phyloP scores from a whole-genome alignment of 164 flowering plant species.

The Pachysandra terminalis region DNA sequence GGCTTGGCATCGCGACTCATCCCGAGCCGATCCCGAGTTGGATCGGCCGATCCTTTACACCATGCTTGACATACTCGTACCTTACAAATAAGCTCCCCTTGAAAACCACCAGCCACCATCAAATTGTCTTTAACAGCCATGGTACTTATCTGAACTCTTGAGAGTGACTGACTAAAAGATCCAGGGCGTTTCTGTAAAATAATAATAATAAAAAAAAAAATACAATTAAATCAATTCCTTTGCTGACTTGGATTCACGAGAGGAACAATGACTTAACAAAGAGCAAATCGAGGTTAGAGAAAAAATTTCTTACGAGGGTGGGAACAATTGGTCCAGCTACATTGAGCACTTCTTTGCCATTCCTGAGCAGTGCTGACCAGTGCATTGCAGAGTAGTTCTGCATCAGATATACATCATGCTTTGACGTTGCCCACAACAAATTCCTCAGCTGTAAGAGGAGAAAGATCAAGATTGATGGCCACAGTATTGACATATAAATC shows the following conservation, averaged over 20 bases:
- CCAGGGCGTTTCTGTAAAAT: slow-evolving; percentile 46
- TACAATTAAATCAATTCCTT: neutral
- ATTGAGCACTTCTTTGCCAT: slow-evolving; percentile 69
- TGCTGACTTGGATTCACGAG: neutral
- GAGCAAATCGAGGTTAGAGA: neutral
- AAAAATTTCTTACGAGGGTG: slow-evolving; percentile 38
- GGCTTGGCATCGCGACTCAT: no score
- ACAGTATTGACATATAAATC: neutral
- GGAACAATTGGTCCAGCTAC: slow-evolving; percentile 66
- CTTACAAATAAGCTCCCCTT: slow-evolving; percentile 97
- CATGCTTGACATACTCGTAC: slow-evolving; percentile 37
- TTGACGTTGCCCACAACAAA: slow-evolving; percentile 85
- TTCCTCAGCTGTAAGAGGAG: slow-evolving; percentile 66
- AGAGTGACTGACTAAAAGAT: slow-evolving; percentile 44
- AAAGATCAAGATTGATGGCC: slow-evolving; percentile 4
- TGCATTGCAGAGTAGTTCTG: slow-evolving; percentile 87
- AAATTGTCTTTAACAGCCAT: slow-evolving; percentile 78
- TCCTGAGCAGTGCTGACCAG: slow-evolving; percentile 71
- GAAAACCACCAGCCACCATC: slow-evolving; percentile 89
- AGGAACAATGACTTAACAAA: neutral
- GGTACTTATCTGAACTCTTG: slow-evolving; percentile 84
- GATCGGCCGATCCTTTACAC: no score
- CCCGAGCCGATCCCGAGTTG: no score
- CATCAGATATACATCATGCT: slow-evolving; percentile 89
- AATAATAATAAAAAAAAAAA: no score